These are phyloP conservation scores for Fusarium newnesense DNA, from an alignment of 2,329 filamentous ascomycete species.

Conservation along the genomic window DNA sequence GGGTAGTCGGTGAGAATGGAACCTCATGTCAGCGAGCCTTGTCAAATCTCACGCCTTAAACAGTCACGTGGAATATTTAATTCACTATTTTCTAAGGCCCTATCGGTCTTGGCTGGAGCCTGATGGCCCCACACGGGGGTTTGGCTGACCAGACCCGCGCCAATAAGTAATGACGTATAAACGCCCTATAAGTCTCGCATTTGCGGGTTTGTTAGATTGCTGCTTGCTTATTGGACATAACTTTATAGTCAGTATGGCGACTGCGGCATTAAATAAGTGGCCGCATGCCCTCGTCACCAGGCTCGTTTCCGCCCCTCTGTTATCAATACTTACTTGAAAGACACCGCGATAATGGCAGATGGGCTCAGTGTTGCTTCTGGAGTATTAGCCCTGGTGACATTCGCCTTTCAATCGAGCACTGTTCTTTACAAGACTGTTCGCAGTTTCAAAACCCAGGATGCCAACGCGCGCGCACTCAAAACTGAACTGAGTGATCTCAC, in stretches of 20 bases:
- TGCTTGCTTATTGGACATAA: neutral
- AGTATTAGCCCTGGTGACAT: constrained; percentile 23
- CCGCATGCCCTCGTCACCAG: neutral
- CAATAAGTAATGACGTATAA: neutral
- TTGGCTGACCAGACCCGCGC: neutral
- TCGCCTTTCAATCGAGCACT: constrained; percentile 36
- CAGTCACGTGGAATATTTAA: neutral
- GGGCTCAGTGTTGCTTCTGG: constrained; percentile 24
- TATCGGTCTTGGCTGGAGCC: neutral
- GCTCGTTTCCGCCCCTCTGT: neutral
- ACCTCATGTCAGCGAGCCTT: neutral
- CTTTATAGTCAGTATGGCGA: neutral
- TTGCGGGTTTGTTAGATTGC: neutral
- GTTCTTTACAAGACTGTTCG: constrained; percentile 26
- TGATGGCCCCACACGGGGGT: neutral
- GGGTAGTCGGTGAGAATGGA: neutral
- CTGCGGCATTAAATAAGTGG: constrained; percentile 1
- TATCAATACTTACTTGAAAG: neutral
- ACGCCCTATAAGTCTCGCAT: neutral
- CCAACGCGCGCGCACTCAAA: constrained; percentile 52
- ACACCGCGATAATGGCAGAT: constrained; percentile 32
- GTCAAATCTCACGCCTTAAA: neutral
- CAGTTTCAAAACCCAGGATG: constrained; percentile 26
- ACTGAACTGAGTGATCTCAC: constrained; percentile 54
- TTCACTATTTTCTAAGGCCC: neutral